phyloP scores from a whole-genome alignment of 2,329 filamentous ascomycete species.

The Colletotrichum tanaceti region DNA sequence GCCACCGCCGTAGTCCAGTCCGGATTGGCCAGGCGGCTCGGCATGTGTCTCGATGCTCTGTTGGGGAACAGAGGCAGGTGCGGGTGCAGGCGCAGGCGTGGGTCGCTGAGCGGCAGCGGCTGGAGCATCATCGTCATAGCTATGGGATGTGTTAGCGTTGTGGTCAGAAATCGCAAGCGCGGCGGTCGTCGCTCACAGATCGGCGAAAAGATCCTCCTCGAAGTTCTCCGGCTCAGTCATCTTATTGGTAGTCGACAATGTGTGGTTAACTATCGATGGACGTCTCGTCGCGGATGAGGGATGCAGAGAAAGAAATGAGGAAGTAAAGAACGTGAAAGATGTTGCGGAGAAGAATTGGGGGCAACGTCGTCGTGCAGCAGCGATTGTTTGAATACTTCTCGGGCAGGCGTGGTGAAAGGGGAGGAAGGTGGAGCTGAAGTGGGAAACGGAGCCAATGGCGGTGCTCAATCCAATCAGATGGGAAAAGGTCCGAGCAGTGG shows the following conservation, averaged over 20 bases:
- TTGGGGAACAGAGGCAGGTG: constrained; percentile 43
- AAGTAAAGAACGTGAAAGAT: constrained; percentile 29
- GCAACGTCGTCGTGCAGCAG: constrained; percentile 5
- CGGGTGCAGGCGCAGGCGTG: constrained; percentile 48
- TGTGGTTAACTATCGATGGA: not conserved
- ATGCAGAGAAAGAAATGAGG: constrained; percentile 11
- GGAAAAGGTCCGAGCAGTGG: constrained; percentile 20
- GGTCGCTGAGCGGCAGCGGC: constrained; percentile 51
- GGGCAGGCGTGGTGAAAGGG: constrained; percentile 29
- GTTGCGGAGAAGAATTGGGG: constrained; percentile 18
- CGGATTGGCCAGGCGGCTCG: constrained; percentile 46
- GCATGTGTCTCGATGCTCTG: constrained; percentile 47
- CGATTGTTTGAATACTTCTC: constrained; percentile 39
- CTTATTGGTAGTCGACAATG: constrained; percentile 43
- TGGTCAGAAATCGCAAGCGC: constrained; percentile 42
- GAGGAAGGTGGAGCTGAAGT: constrained; percentile 32
- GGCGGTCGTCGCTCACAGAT: constrained; percentile 74
- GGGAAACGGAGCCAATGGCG: constrained; percentile 30
- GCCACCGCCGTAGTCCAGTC: constrained; percentile 52
- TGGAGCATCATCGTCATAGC: constrained; percentile 75
- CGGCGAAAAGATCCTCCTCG: constrained; percentile 95
- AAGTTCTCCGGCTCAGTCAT: constrained; percentile 87
- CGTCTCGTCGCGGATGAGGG: not conserved
- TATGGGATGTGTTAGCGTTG: constrained; percentile 46
- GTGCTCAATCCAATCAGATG: constrained; percentile 35